A percentile compares a stretch with the other conserved stretches of the same genome.
These are phyloP conservation scores for Diaporthe sp. DNA, from an alignment of 2,329 filamentous ascomycete species.

Conservation along the genomic window DNA sequence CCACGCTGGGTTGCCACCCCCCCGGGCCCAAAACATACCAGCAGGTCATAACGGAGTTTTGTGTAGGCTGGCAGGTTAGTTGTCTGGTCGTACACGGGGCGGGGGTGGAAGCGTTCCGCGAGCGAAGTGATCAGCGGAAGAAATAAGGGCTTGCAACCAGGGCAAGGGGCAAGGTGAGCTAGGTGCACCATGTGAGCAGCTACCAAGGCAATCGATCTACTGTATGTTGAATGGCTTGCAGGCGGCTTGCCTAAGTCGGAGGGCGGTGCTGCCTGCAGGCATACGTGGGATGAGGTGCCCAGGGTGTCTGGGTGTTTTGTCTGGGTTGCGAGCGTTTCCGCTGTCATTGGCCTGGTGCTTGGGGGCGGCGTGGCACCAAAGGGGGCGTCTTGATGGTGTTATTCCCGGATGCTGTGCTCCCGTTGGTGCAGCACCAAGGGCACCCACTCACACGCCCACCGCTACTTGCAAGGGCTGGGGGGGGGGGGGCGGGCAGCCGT, in stretches of 20 bases:
- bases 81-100: background rate
- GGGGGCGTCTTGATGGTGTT: conserved; percentile 27
- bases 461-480: conserved; percentile 15
- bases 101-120: conserved; percentile 17
- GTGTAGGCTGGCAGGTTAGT: background rate
- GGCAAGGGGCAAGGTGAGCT: background rate
- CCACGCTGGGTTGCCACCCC: conserved; percentile 15
- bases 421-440: background rate
- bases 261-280: background rate
- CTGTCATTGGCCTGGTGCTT: conserved; percentile 22
- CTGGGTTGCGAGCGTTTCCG: conserved; percentile 1
- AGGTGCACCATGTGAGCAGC: conserved; percentile 5
- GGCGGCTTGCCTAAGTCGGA: background rate
- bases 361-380: conserved; percentile 6
- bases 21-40: background rate
- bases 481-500: background rate
- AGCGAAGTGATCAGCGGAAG: background rate
- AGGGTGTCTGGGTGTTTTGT: background rate
- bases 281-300: conserved; percentile 13
- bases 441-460: conserved; percentile 19
- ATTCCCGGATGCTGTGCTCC: conserved; percentile 20
- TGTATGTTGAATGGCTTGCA: background rate
- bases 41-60: background rate
- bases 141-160: background rate
- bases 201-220: background rate